Percentiles rank a stretch among this genome's conserved stretches.
These are phyloP conservation scores for Eimeria sp. DNA, from an alignment of 169 alveolate genomes.

Conservation along the genomic window DNA sequence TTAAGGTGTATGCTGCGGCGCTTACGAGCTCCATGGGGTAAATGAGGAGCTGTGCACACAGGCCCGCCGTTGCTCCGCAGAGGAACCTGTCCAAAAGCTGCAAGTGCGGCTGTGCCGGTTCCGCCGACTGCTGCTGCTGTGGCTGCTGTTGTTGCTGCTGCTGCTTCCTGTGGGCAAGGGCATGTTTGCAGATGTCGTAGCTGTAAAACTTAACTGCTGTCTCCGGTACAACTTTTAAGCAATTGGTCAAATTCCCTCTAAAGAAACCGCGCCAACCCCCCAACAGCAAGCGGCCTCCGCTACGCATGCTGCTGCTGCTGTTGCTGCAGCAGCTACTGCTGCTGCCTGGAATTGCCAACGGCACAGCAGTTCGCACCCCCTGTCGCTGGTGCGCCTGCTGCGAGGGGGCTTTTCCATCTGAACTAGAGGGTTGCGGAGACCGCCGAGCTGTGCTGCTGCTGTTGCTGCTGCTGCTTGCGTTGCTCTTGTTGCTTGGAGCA, in stretches of 20 bases:
- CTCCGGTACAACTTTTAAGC: constrained; percentile 85
- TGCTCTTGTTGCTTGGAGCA: constrained; percentile 16
- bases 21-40: constrained; percentile 87
- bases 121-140: constrained; percentile 21
- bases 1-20: not conserved
- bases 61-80: constrained; percentile 84
- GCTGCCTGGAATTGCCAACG: not conserved
- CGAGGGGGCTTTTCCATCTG: not conserved
- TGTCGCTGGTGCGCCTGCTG: constrained; percentile 1
- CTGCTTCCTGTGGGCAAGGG: constrained; percentile 56
- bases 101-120: constrained; percentile 42
- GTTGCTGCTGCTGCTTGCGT: not conserved
- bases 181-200: constrained; percentile 82
- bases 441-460: not conserved
- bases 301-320: constrained; percentile 7
- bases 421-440: constrained; percentile 13
- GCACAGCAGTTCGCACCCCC: not conserved
- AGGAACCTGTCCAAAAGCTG: constrained; percentile 82
- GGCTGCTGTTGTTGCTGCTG: constrained; percentile 27
- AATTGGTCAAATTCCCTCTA: constrained; percentile 85
- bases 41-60: constrained; percentile 83
- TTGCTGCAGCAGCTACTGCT: constrained; percentile 28
- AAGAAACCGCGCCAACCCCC: constrained; percentile 85
- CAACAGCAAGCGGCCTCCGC: constrained; percentile 40
- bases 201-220: constrained; percentile 83